Evolutionary conservation across 108 stramenopile genomes (phyloP).

Genomic region (Mediolabrus comicus): DNA sequence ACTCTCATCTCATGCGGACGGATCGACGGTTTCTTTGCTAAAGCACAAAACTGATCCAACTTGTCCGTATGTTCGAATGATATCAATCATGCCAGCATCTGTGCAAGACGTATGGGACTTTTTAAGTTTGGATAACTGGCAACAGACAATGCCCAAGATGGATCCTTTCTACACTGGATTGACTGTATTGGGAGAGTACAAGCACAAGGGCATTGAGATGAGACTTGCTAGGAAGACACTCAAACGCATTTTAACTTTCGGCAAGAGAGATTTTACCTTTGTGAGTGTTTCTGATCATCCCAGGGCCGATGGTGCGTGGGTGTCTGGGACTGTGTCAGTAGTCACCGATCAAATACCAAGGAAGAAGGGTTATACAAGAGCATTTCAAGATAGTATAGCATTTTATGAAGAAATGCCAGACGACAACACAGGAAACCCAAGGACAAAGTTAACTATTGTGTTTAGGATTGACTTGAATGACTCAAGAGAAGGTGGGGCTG

Average conservation of each 20-base stretch:
- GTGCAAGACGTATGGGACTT: slow-evolving; percentile 62
- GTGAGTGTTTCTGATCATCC: slow-evolving; percentile 57
- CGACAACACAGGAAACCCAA: slow-evolving; percentile 7
- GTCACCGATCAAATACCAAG: slow-evolving; percentile 42
- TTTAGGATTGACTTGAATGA: slow-evolving; percentile 76
- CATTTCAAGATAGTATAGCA: slow-evolving; percentile 74
- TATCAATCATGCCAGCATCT: slow-evolving; percentile 44
- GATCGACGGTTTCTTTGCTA: slow-evolving; percentile 48
- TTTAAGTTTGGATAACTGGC: slow-evolving; percentile 51
- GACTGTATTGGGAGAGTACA: slow-evolving; percentile 32
- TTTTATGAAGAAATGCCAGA: slow-evolving; percentile 56
- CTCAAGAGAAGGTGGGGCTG: slow-evolving; percentile 46
- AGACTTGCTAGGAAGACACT: slow-evolving; percentile 58
- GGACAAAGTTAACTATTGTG: slow-evolving; percentile 57
- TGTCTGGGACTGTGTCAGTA: slow-evolving; percentile 63
- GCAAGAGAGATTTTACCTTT: slow-evolving; percentile 71
- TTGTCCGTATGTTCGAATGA: slow-evolving; percentile 76
- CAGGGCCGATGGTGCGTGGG: slow-evolving; percentile 52
- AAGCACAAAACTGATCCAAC: slow-evolving; percentile 56
- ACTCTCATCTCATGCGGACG: slow-evolving; percentile 24
- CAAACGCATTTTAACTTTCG: slow-evolving; percentile 58
- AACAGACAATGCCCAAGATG: slow-evolving; percentile 65
- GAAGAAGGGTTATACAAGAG: slow-evolving; percentile 42
- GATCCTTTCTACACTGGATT: slow-evolving; percentile 73
- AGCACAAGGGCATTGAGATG: slow-evolving; percentile 48